phyloP scores from a whole-genome alignment of 306 rosid genomes.

The Crataegus laevigata region DNA sequence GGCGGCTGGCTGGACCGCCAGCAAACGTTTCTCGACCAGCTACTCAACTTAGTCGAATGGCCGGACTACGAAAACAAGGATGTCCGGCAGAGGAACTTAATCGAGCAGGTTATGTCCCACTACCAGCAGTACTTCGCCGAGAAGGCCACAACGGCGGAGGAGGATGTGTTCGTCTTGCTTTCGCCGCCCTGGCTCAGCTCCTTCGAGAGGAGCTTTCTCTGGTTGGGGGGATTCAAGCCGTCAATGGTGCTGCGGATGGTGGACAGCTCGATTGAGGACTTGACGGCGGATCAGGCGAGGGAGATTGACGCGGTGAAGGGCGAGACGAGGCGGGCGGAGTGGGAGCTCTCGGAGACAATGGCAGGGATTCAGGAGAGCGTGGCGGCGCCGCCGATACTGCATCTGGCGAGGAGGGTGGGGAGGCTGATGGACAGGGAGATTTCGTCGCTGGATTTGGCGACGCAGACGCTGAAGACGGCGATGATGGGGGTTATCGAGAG shows the following conservation, averaged over 20 bases:
- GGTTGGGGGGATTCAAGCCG: slow-evolving; percentile 37
- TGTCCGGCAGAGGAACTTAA: slow-evolving; percentile 3
- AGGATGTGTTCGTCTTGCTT: slow-evolving; percentile 23
- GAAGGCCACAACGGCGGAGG: slow-evolving; percentile 7
- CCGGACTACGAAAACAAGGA: neutral
- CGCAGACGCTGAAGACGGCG: slow-evolving; percentile 20
- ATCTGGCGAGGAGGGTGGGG: slow-evolving; percentile 6
- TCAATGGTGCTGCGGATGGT: slow-evolving; percentile 13
- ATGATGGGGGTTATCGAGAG: slow-evolving; percentile 12
- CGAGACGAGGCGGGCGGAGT: slow-evolving; percentile 15
- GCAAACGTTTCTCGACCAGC: slow-evolving; percentile 10
- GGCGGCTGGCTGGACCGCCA: slow-evolving; percentile 16
- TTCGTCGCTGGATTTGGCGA: neutral
- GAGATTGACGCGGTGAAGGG: slow-evolving; percentile 2
- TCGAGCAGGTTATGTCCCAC: slow-evolving; percentile 25
- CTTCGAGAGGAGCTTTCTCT: slow-evolving; percentile 27
- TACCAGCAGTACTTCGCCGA: slow-evolving; percentile 28
- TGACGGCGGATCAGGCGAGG: slow-evolving; percentile 4
- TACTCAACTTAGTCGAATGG: neutral
- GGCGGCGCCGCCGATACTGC: slow-evolving; percentile 21
- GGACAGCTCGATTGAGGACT: slow-evolving; percentile 4
- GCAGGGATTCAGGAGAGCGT: slow-evolving; percentile 32
- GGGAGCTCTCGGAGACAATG: slow-evolving; percentile 21
- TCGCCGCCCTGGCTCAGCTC: slow-evolving; percentile 37
- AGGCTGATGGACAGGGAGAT: slow-evolving; percentile 16